Base-by-base conservation (phyloP, 2,329 filamentous ascomycete species). In the Neopestalotiopsis sp. region DNA sequence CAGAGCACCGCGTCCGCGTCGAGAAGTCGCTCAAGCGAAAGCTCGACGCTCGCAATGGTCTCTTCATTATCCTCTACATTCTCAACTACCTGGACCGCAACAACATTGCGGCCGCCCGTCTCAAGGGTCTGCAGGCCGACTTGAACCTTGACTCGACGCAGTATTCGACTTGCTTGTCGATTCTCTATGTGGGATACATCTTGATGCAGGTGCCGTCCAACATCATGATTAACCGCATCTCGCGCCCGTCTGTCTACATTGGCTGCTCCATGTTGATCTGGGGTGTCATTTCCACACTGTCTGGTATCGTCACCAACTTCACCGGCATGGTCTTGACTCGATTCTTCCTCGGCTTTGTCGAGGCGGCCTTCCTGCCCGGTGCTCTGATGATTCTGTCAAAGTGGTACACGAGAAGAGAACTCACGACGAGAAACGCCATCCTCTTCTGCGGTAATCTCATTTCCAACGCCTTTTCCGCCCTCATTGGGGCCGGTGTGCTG, bases 1-100 rank as follows among this genome's bases (percentile, higher is more conserved):
- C 84, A 0, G 86, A 85, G 56, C 85, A 88, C 69, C 87, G 90
- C 13, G 75, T 76, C 0, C 75, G 76, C 14, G 86, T 91, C n/a
- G 92, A 94, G 79, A 88, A 86, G 78, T 85, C 83, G 45, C 81
- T 95, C 74, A 86, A 89, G 78, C 87, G 89, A 73, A 94, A 94
- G 81, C 89, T 94, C 67, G 92, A 94, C 76, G 74, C 86, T 24
- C 86, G 91, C 70, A 94, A 78, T 82, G 90, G 77, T 82, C 87
- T 92, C 73, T 87, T 94, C 68, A 88, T 94, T 62, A 78, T 94
- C 72, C 92, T 94, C 82, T 94, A 94, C 75, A 92, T 94, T 77
- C 85, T 92, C 79, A 94, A 94, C 80, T 94, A 93, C 78, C 83
- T 90, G 38, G 89, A 91, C 74, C 83, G 89, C 45, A 91, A 91